Conservation (phyloP, 2,329 filamentous ascomycete species). For the Domatiomyces catenatus region DNA sequence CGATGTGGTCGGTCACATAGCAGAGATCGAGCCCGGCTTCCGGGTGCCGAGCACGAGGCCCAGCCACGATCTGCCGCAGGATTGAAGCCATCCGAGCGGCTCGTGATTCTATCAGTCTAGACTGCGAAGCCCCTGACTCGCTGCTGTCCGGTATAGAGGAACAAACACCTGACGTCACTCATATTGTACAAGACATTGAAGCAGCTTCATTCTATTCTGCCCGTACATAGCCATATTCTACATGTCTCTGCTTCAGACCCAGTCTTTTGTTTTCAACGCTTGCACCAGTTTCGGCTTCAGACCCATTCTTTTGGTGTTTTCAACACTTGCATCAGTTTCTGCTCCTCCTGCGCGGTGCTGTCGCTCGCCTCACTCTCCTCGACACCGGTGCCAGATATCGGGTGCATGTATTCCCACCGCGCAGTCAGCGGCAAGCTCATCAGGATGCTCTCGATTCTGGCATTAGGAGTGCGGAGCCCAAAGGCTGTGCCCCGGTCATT, state of each 20-base stretch:
- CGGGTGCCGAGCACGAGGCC: slow-evolving; percentile 66
- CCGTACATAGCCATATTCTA: too few species aligned
- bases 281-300: slow-evolving; percentile 67
- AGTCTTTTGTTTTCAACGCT: slow-evolving; percentile 46
- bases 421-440: slow-evolving; percentile 94
- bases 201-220: too few species aligned
- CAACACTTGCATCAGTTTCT: slow-evolving; percentile 59
- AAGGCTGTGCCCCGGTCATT: slow-evolving; percentile 93
- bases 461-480: slow-evolving; percentile 79
- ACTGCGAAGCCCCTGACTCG: too few species aligned
- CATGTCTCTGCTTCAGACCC: slow-evolving; percentile 30
- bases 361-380: slow-evolving; percentile 24
- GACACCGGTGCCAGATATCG: slow-evolving; percentile 30
- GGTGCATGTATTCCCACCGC: slow-evolving; percentile 89
- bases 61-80: slow-evolving; percentile 79
- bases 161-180: background rate
- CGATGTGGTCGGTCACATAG: slow-evolving; percentile 76
- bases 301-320: slow-evolving; percentile 49
- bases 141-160: too few species aligned
- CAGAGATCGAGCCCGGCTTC: slow-evolving; percentile 86
- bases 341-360: slow-evolving; percentile 40
- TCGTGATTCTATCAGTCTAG: background rate
- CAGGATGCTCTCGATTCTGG: slow-evolving; percentile 86
- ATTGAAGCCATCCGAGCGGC: slow-evolving; percentile 45
- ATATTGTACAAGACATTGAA: background rate